These are phyloP conservation scores for Starmerella stellata DNA, from an alignment of 805 yeast species.

Conservation along the genomic window DNA sequence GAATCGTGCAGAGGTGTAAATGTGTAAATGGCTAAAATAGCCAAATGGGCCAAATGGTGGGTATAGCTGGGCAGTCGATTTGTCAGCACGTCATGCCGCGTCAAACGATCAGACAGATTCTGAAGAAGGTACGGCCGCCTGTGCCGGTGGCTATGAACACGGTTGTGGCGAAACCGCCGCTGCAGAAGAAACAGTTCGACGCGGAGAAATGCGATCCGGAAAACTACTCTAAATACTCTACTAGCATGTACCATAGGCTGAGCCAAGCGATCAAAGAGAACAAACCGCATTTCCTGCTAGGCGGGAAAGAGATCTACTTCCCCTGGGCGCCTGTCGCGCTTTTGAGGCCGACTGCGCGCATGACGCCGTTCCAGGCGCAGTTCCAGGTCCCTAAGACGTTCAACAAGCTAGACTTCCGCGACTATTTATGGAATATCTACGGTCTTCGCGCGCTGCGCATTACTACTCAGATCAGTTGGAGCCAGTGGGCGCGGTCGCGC, in stretches of 20 bases:
- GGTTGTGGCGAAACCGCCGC: slow-evolving; percentile 2
- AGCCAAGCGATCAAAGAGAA: slow-evolving; percentile 23
- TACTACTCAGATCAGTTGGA: slow-evolving; percentile 69
- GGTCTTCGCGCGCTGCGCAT: slow-evolving; percentile 79
- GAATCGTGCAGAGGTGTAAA: too few relatives aligned
- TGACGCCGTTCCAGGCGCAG: slow-evolving; percentile 92
- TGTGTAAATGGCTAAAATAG: too few relatives aligned
- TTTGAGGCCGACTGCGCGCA: slow-evolving; percentile 84
- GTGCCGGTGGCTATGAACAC: slow-evolving; percentile 12
- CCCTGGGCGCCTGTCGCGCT: slow-evolving; percentile 72
- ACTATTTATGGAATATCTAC: slow-evolving; percentile 75
- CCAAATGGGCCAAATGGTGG: too few relatives aligned
- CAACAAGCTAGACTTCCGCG: slow-evolving; percentile 87
- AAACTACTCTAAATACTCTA: slow-evolving; percentile 15
- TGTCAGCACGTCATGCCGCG: slow-evolving; percentile 14
- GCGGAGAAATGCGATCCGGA: slow-evolving; percentile 12
- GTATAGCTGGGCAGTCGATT: too few relatives aligned
- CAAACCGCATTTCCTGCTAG: slow-evolving; percentile 65
- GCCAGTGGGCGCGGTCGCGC: slow-evolving; percentile 43
- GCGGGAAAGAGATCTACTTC: slow-evolving; percentile 57
- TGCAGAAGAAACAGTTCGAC: slow-evolving; percentile 7
- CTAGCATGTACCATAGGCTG: slow-evolving; percentile 9
- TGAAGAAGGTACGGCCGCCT: slow-evolving; percentile 16
- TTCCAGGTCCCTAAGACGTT: slow-evolving; percentile 85
- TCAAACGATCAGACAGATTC: slow-evolving; percentile 13